Evolutionary conservation across 352 stramenopile genomes (phyloP), one percentile per base, ranked within the genome.

Genomic region (Phytophthora chlamydospora): DNA sequence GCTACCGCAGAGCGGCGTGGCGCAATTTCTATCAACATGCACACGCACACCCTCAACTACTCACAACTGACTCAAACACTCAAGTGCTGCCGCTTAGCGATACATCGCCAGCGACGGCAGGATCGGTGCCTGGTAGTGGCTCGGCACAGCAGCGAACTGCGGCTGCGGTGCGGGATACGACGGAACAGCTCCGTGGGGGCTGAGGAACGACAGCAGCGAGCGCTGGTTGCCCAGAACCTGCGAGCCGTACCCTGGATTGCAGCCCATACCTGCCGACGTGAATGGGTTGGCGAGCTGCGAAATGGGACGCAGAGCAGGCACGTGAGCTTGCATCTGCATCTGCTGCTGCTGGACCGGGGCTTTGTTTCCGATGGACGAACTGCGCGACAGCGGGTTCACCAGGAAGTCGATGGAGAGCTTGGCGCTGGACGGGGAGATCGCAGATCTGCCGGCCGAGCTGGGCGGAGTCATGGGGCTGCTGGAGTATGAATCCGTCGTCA

Each of bases 401-500:
- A 90, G 61, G 35, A 88, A 90, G 57, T 85, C 75, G 50, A 89
- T 83, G 33, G 78, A 79, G 10, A 86, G 73, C 51, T 83, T 82
- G 32, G 71, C 43, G 14, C 62, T 74, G 4, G 58, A 56, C 14
- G 68, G 67, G 13, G 71, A 79, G 32, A 69, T 71, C n/a, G 48
- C 51, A 4, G 44, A 65, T 21, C 42, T 56, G 17, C 50, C 27
- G 14, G 54, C 49, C 6, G 60, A 66, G 38, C 56, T 76, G 36
- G 50, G 41, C 8, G 63, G 64, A 3, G 76, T 78, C 32, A 83
- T 49, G 53, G 71, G 24, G 29, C 48, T 31, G 44, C 60, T 29
- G 54, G 36, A 39, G 52, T 67, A 63, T n/a, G 46, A 59, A 35
- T 48, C 49, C 14, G 66, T 48, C 3, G 60, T 61, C 21, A 81